phyloP scores from a whole-genome alignment of 371 early-diverging fungal genomes.

The Syncephalastrum monosporum region DNA sequence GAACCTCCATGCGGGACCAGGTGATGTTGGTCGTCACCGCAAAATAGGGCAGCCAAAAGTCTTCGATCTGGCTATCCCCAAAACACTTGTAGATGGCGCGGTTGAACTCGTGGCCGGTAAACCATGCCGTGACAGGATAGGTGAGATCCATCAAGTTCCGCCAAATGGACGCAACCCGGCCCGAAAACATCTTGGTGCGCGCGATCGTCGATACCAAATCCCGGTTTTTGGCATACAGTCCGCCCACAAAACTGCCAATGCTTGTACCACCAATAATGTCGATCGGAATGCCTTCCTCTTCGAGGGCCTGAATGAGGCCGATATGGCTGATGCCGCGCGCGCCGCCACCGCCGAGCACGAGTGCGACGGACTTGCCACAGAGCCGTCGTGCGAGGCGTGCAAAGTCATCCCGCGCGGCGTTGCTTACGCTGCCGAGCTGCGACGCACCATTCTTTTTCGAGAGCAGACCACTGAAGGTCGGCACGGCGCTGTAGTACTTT shows the following conservation, averaged over 20 bases:
- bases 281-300: conserved; percentile 98
- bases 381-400: conserved; percentile 92
- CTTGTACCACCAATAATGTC: conserved; percentile 98
- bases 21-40: conserved; percentile 98
- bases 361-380: conserved; percentile 92
- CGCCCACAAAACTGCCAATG: conserved; percentile 98
- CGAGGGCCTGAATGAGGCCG: conserved; percentile 95
- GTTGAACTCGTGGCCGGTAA: conserved; percentile 94
- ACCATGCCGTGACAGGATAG: conserved; percentile 91
- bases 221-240: conserved; percentile 90
- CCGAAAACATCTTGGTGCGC: conserved; percentile 83
- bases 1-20: conserved; percentile 91
- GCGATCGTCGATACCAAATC: conserved; percentile 89
- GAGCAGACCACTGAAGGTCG: conserved; percentile 33
- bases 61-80: conserved; percentile 93
- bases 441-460: conserved; percentile 27
- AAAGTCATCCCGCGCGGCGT: conserved; percentile 61
- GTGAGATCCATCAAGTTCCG: conserved; percentile 93
- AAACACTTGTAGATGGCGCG: conserved; percentile 95
- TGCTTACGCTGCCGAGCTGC: conserved; percentile 22
- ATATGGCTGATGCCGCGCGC: conserved; percentile 98
- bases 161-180: conserved; percentile 85
- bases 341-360: conserved; percentile 99
- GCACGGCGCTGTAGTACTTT: conserved; percentile 60
- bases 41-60: conserved; percentile 98